These are phyloP conservation scores for Fusarium piperis DNA, from an alignment of 2,329 filamentous ascomycete species.

Conservation along the genomic window DNA sequence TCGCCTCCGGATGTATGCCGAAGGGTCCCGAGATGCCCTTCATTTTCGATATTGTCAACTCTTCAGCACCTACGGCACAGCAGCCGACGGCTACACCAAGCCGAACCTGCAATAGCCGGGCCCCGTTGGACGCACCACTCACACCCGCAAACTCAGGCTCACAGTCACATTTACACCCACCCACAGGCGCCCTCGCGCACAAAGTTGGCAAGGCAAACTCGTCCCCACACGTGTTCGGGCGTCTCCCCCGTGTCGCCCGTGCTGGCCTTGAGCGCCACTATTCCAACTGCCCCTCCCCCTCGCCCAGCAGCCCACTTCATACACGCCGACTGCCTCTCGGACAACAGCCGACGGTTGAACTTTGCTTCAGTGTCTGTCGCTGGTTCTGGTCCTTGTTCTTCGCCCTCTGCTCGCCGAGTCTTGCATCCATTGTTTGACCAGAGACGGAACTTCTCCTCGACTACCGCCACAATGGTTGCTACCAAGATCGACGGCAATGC, in stretches of 20 bases:
- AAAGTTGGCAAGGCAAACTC: slow-evolving; percentile 27
- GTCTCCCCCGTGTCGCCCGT: slow-evolving; percentile 37
- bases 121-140: slow-evolving; percentile 25
- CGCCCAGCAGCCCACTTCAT: slow-evolving; percentile 30
- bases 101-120: slow-evolving; percentile 36
- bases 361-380: slow-evolving; percentile 26
- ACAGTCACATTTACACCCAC: slow-evolving; percentile 26
- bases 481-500: slow-evolving; percentile 95
- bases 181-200: slow-evolving; percentile 12
- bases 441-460: slow-evolving; percentile 55
- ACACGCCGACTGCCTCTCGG: slow-evolving; percentile 28
- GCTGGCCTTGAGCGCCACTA: slow-evolving; percentile 25
- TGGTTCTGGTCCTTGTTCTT: slow-evolving; percentile 26
- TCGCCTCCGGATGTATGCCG: slow-evolving; percentile 11
- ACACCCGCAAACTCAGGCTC: slow-evolving; percentile 22
- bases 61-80: slow-evolving; percentile 18
- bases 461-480: slow-evolving; percentile 77
- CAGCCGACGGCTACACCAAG: slow-evolving; percentile 29
- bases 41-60: background rate
- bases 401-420: slow-evolving; percentile 5
- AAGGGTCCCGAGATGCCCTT: slow-evolving; percentile 26
- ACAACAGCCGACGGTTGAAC: slow-evolving; percentile 19
- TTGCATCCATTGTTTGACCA: slow-evolving; percentile 12
- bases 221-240: slow-evolving; percentile 36
- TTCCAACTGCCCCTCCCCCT: slow-evolving; percentile 40